Evolutionary conservation across 768 basidiomycete species (phyloP).

Genomic region (Strobilomyces echinocephalus): DNA sequence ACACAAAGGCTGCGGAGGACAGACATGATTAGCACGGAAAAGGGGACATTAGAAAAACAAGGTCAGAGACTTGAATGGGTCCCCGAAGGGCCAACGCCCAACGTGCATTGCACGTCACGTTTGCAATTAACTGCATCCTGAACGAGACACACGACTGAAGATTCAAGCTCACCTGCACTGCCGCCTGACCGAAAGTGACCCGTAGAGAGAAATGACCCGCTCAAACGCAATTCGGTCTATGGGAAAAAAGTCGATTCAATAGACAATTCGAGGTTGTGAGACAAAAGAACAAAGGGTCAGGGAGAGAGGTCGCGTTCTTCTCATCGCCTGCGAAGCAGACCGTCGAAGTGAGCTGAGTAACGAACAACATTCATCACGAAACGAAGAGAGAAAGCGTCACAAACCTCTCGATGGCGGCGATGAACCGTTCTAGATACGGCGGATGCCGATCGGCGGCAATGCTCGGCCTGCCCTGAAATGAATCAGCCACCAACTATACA

Average conservation of each 20-base stretch:
- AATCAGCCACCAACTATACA: slow-evolving; percentile 33
- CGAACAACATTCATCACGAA: slow-evolving; percentile 31
- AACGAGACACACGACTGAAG: slow-evolving; percentile 3
- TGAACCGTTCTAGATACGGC: too few species aligned
- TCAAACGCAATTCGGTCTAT: background rate
- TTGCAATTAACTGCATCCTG: slow-evolving; percentile 47
- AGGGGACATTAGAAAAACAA: background rate
- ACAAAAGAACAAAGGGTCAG: slow-evolving; percentile 31
- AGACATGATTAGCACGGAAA: slow-evolving; percentile 16
- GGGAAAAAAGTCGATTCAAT: background rate
- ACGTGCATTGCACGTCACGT: slow-evolving; percentile 55
- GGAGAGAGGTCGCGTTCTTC: slow-evolving; percentile 42
- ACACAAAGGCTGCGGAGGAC: background rate
- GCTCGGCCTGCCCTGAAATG: slow-evolving; percentile 23
- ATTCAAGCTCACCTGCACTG: slow-evolving; percentile 11
- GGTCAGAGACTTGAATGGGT: slow-evolving; percentile 83
- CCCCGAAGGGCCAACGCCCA: slow-evolving; percentile 61
- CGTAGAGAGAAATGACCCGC: background rate
- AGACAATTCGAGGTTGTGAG: background rate
- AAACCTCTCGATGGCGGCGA: background rate
- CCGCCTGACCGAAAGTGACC: background rate
- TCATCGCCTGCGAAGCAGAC: slow-evolving; percentile 44
- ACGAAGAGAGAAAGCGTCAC: background rate
- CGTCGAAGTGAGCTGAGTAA: slow-evolving; percentile 69
- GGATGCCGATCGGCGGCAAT: background rate